Percentiles rank a stretch among this genome's conserved stretches.
Evolutionary conservation across 2,329 filamentous ascomycete species (phyloP).

Genomic region (Cyclaneusma minus): DNA sequence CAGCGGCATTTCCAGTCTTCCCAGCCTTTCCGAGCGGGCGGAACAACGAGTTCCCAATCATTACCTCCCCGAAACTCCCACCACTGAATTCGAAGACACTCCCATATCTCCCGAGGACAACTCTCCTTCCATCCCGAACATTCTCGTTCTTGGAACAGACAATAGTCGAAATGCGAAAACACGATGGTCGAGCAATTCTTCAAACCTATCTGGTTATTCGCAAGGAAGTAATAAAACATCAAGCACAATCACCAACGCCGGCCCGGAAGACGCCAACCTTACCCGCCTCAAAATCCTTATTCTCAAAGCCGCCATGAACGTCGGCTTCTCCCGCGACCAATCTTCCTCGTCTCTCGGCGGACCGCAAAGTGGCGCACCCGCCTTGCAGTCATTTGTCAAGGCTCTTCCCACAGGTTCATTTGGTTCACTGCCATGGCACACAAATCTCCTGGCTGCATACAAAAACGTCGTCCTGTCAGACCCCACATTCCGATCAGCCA

Average conservation of each 20-base stretch:
- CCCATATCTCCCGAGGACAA: slow-evolving; percentile 69
- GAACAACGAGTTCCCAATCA: slow-evolving; percentile 15
- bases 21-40: slow-evolving; percentile 31
- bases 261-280: slow-evolving; percentile 62
- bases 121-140: slow-evolving; percentile 65
- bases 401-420: slow-evolving; percentile 64
- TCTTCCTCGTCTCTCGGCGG: too few relatives aligned
- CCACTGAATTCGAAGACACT: slow-evolving; percentile 89
- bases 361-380: slow-evolving; percentile 24
- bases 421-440: slow-evolving; percentile 55
- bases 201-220: slow-evolving; percentile 65
- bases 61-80: slow-evolving; percentile 63
- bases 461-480: slow-evolving; percentile 66
- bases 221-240: slow-evolving; percentile 50
- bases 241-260: slow-evolving; percentile 58
- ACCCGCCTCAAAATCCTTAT: slow-evolving; percentile 65
- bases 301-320: slow-evolving; percentile 72
- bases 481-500: slow-evolving; percentile 41
- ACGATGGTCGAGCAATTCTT: slow-evolving; percentile 71
- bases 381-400: slow-evolving; percentile 63
- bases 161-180: slow-evolving; percentile 43
- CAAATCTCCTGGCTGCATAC: slow-evolving; percentile 60
- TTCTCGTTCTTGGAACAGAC: slow-evolving; percentile 67
- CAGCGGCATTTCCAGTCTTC: slow-evolving; percentile 29
- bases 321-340: slow-evolving; percentile 60